A percentile compares a stretch with the other conserved stretches of the same genome.
Evolutionary conservation across 129 eudicot genomes (phyloP).

Genomic region (Helianthus tuberosus): DNA sequence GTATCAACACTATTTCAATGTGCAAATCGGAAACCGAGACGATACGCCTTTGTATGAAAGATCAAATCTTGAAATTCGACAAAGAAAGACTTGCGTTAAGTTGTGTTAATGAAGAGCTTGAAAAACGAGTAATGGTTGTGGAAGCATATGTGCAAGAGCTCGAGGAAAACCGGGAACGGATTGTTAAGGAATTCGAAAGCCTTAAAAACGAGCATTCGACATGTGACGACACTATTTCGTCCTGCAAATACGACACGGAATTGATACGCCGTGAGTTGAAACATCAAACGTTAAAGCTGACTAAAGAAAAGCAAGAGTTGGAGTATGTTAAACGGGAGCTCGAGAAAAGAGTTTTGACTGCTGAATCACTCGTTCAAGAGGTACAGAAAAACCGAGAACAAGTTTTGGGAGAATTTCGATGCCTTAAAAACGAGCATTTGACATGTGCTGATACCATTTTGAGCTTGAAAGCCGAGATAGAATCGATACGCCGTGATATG

Average conservation of each 20-base stretch:
- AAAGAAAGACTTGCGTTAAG: slow-evolving; percentile 17
- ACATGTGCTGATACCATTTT: slow-evolving; percentile 64
- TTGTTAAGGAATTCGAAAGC: slow-evolving; percentile 45
- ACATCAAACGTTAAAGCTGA: slow-evolving; percentile 45
- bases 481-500: slow-evolving; percentile 56
- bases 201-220: slow-evolving; percentile 71
- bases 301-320: slow-evolving; percentile 51
- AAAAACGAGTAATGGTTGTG: slow-evolving; percentile 10
- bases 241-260: slow-evolving; percentile 61
- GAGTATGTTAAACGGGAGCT: slow-evolving; percentile 67
- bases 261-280: slow-evolving; percentile 60
- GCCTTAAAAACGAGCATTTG: slow-evolving; percentile 70
- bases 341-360: slow-evolving; percentile 62
- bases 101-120: slow-evolving; percentile 25
- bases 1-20: slow-evolving; percentile 3
- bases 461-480: slow-evolving; percentile 52
- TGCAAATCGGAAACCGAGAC: slow-evolving; percentile 8
- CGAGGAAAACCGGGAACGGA: slow-evolving; percentile 58
- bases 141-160: slow-evolving; percentile 74
- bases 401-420: slow-evolving; percentile 66
- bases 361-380: slow-evolving; percentile 79
- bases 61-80: slow-evolving; percentile 4
- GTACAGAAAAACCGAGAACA: slow-evolving; percentile 82
- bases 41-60: slow-evolving; percentile 13
- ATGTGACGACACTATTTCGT: slow-evolving; percentile 58